phyloP scores from a whole-genome alignment of 2,329 filamentous ascomycete species.

The Botrytis sinoallii region DNA sequence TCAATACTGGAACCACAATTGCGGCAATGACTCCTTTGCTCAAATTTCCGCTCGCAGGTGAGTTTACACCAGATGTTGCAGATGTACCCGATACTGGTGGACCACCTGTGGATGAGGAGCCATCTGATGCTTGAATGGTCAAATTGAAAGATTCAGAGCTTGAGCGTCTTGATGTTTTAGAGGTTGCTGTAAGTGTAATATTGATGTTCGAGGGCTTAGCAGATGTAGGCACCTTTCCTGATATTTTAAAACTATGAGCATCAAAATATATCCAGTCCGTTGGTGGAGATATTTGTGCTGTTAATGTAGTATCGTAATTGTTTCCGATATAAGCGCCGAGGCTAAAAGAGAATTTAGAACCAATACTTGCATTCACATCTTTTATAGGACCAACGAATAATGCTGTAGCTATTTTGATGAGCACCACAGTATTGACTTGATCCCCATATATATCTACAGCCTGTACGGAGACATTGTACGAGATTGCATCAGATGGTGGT shows the following conservation, averaged over 20 bases:
- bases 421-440: constrained; percentile 54
- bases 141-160: constrained; percentile 30
- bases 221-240: constrained; percentile 30
- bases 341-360: constrained; percentile 29
- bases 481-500: constrained; percentile 55
- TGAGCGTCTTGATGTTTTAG: constrained; percentile 23
- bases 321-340: constrained; percentile 30
- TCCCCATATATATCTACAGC: constrained; percentile 60
- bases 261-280: constrained; percentile 34
- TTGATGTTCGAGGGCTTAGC: constrained; percentile 22
- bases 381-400: constrained; percentile 29
- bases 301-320: constrained; percentile 28
- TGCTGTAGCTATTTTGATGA: constrained; percentile 28
- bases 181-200: constrained; percentile 30
- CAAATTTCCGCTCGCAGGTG: constrained; percentile 12
- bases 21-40: constrained; percentile 28
- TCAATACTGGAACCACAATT: constrained; percentile 28
- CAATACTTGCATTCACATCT: constrained; percentile 32
- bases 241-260: constrained; percentile 27
- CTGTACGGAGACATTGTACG: constrained; percentile 60
- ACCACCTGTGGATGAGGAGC: constrained; percentile 4
- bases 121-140: constrained; percentile 16
- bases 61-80: constrained; percentile 1
- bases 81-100: constrained; percentile 19
- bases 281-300: constrained; percentile 23